Base-by-base conservation (phyloP, 306 rosid species). In the Cyclanthera cordifolia region DNA sequence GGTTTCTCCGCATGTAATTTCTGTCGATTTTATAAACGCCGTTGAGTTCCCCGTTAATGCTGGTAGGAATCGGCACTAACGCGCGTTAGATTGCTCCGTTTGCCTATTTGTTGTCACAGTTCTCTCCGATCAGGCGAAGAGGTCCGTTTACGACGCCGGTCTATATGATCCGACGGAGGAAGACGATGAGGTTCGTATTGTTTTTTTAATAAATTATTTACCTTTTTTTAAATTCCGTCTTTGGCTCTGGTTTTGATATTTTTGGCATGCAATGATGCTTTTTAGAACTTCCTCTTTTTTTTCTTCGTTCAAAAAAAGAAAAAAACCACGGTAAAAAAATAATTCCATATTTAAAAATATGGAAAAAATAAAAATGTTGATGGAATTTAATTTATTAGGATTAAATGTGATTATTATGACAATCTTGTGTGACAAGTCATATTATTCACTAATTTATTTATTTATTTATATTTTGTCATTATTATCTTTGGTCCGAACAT, bases 101-200 rank as follows among this genome's bases (percentile, higher is more conserved):
- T 72, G 70, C 19, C 53, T 59, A 53, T 59, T 53, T 59, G 8
- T 58, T 19, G 43, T 27, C 25, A 63, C 86, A 93, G 99, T 94
- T 83, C 91, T 94, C 2, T 90, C 99, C 2, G 95, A 94, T 79
- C 85, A 83, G 75, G 69, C 87, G 3, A 94, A 94, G 82, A 81
- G 92, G 61, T 90, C 95, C 83, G 85, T 88, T 76, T 94, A 94
- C 82, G 99, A 94, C 74, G 97, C 88, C 0, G 99, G 99, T 4
- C 71, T 94, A 2, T 90, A 88, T 80, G 85, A 88, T 69, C 95
- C 95, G 25, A 74, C 83, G 2, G 96, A 94, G 70, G 99, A 90
- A 30, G 91, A 88, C 11, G 90, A 85, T 69, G 72, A 88, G 78
- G 99, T 92, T 19, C 75, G 92, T 85, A 67, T 19, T 24, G 4